phyloP scores from a whole-genome alignment of 2,329 filamentous ascomycete genomes.

The Graphilbum fragrans region DNA sequence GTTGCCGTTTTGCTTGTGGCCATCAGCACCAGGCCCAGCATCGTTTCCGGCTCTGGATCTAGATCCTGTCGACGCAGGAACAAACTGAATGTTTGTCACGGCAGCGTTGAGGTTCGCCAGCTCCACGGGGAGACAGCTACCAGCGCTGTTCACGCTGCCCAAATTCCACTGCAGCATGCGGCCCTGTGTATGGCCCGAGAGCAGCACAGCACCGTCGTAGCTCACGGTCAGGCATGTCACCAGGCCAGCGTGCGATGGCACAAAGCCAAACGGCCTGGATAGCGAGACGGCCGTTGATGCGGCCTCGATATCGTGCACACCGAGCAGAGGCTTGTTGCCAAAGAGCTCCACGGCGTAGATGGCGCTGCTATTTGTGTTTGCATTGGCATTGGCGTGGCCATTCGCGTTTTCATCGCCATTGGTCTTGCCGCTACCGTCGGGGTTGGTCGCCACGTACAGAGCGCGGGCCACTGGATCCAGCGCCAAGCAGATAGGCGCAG shows the following conservation, averaged over 20 bases:
- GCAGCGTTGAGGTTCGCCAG: constrained; percentile 65
- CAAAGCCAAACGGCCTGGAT: constrained; percentile 39
- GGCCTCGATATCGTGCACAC: constrained; percentile 36
- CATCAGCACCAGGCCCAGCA: too few species aligned
- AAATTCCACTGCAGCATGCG: constrained; percentile 74
- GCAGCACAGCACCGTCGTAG: constrained; percentile 68
- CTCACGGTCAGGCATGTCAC: constrained; percentile 59
- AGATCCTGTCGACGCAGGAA: constrained; percentile 25
- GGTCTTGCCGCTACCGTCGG: constrained; percentile 34
- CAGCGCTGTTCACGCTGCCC: constrained; percentile 28
- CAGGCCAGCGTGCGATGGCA: constrained; percentile 52
- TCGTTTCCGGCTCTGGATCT: too few species aligned
- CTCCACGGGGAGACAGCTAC: constrained; percentile 32
- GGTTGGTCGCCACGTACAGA: constrained; percentile 68
- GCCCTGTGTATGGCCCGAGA: constrained; percentile 73
- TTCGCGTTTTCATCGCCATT: not conserved
- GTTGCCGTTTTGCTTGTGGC: too few species aligned
- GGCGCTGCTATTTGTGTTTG: constrained; percentile 23
- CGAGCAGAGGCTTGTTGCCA: constrained; percentile 41
- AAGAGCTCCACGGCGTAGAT: constrained; percentile 69
- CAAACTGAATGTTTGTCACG: constrained; percentile 69
- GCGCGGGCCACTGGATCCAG: constrained; percentile 77
- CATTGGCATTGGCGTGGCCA: not conserved
- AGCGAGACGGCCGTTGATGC: constrained; percentile 46
- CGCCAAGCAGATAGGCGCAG: constrained; percentile 57